These are phyloP conservation scores for Phytopythium helicoides DNA, from an alignment of 352 stramenopile genomes.

Conservation along the genomic window DNA sequence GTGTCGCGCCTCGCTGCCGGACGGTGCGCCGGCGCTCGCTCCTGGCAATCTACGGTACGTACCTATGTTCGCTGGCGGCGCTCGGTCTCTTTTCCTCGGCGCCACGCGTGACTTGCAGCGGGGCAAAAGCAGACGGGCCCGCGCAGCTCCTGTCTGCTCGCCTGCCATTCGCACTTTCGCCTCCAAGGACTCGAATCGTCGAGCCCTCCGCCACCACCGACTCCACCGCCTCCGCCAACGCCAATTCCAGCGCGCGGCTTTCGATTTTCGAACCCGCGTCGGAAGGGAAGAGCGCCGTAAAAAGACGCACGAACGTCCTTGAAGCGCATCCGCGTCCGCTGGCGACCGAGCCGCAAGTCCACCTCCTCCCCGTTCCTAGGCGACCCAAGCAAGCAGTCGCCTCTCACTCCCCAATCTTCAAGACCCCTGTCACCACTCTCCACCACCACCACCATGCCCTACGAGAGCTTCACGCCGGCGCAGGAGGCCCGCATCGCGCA, in stretches of 20 bases:
- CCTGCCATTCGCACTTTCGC: background rate
- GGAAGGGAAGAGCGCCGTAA: background rate
- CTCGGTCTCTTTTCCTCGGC: background rate
- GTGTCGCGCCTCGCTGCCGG: slow-evolving; percentile 1
- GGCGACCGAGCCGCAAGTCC: background rate
- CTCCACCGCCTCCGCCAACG: no score
- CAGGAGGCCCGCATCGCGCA: slow-evolving; percentile 63
- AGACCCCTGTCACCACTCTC: background rate
- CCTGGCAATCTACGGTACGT: background rate
- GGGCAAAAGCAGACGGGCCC: background rate
- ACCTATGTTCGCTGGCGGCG: background rate
- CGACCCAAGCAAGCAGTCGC: background rate
- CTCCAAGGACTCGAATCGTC: background rate
- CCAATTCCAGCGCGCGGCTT: background rate
- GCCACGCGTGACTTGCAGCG: background rate
- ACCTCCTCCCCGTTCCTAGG: background rate
- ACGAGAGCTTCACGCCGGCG: slow-evolving; percentile 75
- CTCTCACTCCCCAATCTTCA: slow-evolving; percentile 1
- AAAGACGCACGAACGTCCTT: slow-evolving; percentile 1
- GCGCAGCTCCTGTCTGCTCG: no score
- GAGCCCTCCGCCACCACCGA: background rate
- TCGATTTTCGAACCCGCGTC: slow-evolving; percentile 6
- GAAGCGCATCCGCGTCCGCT: background rate
- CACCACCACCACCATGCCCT: slow-evolving; percentile 35
- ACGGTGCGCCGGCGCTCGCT: background rate